Conservation (phyloP, 495 filamentous ascomycete species). For the Darksidea phi region DNA sequence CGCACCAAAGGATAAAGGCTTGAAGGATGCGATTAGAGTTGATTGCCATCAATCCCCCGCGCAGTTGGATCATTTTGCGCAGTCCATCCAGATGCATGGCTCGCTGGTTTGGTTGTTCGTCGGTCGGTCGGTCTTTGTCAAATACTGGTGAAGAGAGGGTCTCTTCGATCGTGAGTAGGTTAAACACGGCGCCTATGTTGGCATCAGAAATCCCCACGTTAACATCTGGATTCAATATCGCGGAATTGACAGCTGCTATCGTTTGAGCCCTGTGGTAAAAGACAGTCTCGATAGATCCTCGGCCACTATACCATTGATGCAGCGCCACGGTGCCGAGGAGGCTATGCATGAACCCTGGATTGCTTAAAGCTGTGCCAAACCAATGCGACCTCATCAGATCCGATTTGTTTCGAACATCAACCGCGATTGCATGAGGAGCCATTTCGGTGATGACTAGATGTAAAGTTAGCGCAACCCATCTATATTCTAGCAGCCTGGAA, state of each 20-base stretch:
- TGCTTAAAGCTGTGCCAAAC: constrained; percentile 36
- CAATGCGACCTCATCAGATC: constrained; percentile 37
- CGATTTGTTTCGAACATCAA: constrained; percentile 38
- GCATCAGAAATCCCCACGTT: constrained; percentile 33
- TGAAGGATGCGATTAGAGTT: constrained; percentile 37
- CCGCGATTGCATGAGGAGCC: constrained; percentile 30
- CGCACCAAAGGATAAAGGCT: constrained; percentile 41
- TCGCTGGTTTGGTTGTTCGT: constrained; percentile 31
- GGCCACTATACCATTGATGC: constrained; percentile 35
- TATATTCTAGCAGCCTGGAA: too few relatives aligned
- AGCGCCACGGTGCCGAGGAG: constrained; percentile 37
- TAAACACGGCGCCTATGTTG: constrained; percentile 40
- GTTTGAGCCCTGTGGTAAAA: constrained; percentile 35
- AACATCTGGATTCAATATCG: constrained; percentile 31
- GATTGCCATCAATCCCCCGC: constrained; percentile 36
- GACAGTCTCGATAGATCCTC: constrained; percentile 33
- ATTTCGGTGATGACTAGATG: constrained; percentile 33
- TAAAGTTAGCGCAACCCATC: constrained; percentile 16
- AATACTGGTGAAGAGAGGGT: constrained; percentile 31
- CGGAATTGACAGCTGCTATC: constrained; percentile 35
- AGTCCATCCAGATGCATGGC: constrained; percentile 37
- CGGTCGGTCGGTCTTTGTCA: constrained; percentile 8
- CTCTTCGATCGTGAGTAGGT: constrained; percentile 38
- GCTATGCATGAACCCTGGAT: constrained; percentile 38
- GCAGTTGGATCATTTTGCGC: constrained; percentile 37